phyloP scores from a whole-genome alignment of 2,329 filamentous ascomycete species.

The Aspergillus nomiae region DNA sequence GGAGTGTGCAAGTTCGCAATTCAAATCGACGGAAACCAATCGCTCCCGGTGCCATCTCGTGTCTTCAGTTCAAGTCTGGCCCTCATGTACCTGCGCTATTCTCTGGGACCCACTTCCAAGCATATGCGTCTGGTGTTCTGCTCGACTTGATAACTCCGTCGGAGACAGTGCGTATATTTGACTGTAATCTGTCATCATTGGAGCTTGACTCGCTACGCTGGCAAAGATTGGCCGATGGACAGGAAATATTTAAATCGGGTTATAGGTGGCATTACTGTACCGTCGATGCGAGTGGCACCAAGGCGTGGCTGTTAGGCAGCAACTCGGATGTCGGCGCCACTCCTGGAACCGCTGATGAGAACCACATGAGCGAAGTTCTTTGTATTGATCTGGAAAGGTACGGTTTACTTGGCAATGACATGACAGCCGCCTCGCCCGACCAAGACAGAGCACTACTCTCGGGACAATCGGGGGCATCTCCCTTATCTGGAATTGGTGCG shows the following conservation, averaged over 20 bases:
- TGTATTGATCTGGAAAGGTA: constrained; percentile 91
- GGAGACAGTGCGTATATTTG: constrained; percentile 78
- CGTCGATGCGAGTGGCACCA: constrained; percentile 91
- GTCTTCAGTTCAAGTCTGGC: constrained; percentile 85
- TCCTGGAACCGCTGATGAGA: constrained; percentile 73
- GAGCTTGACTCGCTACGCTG: constrained; percentile 86
- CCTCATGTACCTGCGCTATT: constrained; percentile 84
- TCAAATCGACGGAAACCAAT: constrained; percentile 53
- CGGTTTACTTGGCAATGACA: constrained; percentile 81
- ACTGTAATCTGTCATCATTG: constrained; percentile 87
- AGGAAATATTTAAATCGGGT: constrained; percentile 87
- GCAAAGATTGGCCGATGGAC: constrained; percentile 92
- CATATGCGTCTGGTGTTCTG: constrained; percentile 88
- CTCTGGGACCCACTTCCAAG: constrained; percentile 91
- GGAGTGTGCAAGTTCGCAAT: constrained; percentile 60
- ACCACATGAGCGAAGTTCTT: constrained; percentile 92
- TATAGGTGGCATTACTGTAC: constrained; percentile 99
- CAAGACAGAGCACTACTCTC: constrained; percentile 52
- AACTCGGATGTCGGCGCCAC: constrained; percentile 72
- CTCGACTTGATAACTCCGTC: constrained; percentile 94
- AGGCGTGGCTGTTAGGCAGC: constrained; percentile 95
- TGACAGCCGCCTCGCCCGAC: constrained; percentile 57
- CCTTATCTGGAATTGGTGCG: constrained; percentile 69
- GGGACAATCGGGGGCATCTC: constrained; percentile 55
- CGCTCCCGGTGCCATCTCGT: constrained; percentile 85